Percentiles rank a stretch among this genome's conserved stretches.
phyloP scores from a whole-genome alignment of 2,329 filamentous ascomycete species.

The Aphanoascus verrucosus region DNA sequence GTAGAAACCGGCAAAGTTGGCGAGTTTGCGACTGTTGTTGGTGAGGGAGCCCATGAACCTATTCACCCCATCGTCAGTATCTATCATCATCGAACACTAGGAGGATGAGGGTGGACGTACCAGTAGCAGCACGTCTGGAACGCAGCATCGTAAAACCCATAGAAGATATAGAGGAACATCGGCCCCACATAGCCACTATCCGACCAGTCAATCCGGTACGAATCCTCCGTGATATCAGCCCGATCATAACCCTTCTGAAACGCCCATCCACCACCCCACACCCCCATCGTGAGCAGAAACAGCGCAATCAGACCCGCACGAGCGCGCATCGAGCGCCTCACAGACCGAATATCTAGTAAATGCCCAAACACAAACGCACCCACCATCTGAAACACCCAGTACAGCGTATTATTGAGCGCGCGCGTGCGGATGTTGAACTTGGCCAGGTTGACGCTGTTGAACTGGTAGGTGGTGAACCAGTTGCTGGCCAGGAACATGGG shows the following conservation, averaged over 20 bases:
- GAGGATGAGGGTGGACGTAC: constrained; percentile 34
- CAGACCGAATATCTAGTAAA: constrained; percentile 49
- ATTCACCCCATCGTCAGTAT: neutral
- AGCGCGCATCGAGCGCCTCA: constrained; percentile 58
- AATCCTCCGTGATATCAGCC: constrained; percentile 20
- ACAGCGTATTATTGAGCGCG: constrained; percentile 67
- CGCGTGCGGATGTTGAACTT: constrained; percentile 65
- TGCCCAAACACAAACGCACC: constrained; percentile 65
- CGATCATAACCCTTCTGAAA: constrained; percentile 57
- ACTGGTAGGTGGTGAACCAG: constrained; percentile 71
- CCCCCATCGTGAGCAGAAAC: constrained; percentile 58
- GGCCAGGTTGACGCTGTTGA: constrained; percentile 60
- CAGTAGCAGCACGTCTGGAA: constrained; percentile 92
- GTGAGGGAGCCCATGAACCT: constrained; percentile 87
- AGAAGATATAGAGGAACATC: constrained; percentile 84
- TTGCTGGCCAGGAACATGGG: constrained; percentile 74
- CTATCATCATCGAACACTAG: neutral
- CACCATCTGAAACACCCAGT: constrained; percentile 68
- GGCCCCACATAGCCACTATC: constrained; percentile 59
- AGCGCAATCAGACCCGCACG: constrained; percentile 52
- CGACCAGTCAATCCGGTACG: constrained; percentile 23
- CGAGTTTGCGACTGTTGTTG: constrained; percentile 83
- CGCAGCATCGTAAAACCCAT: constrained; percentile 76
- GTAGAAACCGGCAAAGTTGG: constrained; percentile 86
- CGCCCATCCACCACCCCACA: constrained; percentile 76